phyloP scores from a whole-genome alignment of 345 rosid genomes.

The Microthlaspi erraticum region DNA sequence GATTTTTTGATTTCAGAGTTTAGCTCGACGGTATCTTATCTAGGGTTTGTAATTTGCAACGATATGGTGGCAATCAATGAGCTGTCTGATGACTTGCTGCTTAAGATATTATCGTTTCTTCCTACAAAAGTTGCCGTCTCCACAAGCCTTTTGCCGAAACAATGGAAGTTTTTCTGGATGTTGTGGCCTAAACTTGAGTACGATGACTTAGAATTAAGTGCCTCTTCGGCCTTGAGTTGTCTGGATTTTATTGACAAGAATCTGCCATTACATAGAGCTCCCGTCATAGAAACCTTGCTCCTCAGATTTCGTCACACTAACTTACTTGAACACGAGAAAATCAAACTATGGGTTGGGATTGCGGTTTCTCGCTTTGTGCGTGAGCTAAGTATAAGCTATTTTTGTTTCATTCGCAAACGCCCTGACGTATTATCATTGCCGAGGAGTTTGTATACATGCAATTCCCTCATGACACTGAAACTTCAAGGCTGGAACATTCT shows the following conservation, averaged over 20 bases:
- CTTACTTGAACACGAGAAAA: too few relatives aligned
- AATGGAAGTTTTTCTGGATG: too few relatives aligned
- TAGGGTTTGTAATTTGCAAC: background rate
- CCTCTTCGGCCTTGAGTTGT: too few relatives aligned
- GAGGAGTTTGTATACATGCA: constrained; percentile 13
- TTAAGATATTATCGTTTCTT: background rate
- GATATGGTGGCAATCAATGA: background rate
- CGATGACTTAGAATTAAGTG: background rate
- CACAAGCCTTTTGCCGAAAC: too few relatives aligned
- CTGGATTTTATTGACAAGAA: background rate
- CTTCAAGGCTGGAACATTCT: background rate
- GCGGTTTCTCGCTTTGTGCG: background rate
- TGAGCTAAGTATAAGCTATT: background rate
- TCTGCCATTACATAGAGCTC: background rate
- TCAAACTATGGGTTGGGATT: too few relatives aligned
- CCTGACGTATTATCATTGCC: background rate
- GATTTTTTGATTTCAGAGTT: background rate
- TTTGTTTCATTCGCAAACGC: background rate
- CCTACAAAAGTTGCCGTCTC: background rate
- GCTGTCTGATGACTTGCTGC: background rate
- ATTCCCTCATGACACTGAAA: constrained; percentile 10
- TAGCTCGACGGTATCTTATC: too few relatives aligned
- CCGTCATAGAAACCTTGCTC: too few relatives aligned
- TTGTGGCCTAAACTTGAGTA: background rate
- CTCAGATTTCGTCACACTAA: too few relatives aligned